Percentiles rank a stretch among this genome's conserved stretches.
Conservation (phyloP, 805 yeast genomes). For the Saccharomycopsis microspora region DNA sequence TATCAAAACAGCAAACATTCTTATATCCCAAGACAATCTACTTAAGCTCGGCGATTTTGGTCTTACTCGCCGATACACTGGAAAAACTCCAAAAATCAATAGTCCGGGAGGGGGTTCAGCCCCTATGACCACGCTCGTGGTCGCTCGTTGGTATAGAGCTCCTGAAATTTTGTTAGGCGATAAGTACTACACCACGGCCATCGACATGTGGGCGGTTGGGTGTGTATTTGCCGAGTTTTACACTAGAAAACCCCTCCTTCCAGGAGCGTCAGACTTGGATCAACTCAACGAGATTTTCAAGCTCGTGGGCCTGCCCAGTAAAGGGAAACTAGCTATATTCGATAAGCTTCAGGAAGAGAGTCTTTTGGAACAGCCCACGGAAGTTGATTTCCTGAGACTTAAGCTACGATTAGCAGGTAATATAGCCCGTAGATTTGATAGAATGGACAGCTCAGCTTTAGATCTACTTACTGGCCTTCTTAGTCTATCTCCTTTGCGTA, state of each 20-base stretch:
- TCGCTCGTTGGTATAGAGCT: slow-evolving; percentile 95
- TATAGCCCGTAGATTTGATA: slow-evolving; percentile 36
- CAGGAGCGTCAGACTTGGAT: slow-evolving; percentile 77
- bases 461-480: slow-evolving; percentile 51
- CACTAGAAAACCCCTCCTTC: slow-evolving; percentile 69
- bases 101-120: slow-evolving; percentile 22
- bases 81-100: slow-evolving; percentile 35
- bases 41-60: slow-evolving; percentile 95
- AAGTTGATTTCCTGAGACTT: slow-evolving; percentile 8
- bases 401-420: slow-evolving; percentile 26
- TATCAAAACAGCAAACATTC: slow-evolving; percentile 90
- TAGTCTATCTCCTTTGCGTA: slow-evolving; percentile 53
- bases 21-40: slow-evolving; percentile 64
- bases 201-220: slow-evolving; percentile 96
- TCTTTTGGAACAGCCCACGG: neutral
- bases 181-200: slow-evolving; percentile 79
- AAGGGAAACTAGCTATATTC: slow-evolving; percentile 11
- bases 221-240: slow-evolving; percentile 92
- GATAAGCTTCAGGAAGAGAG: slow-evolving; percentile 13
- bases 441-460: slow-evolving; percentile 33
- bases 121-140: slow-evolving; percentile 61
- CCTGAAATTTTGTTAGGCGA: slow-evolving; percentile 89
- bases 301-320: slow-evolving; percentile 68
- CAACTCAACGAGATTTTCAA: slow-evolving; percentile 77
- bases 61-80: slow-evolving; percentile 66